These are phyloP conservation scores for Lodderomyces theae DNA, from an alignment of 1,139 yeast genomes.

Conservation along the genomic window DNA sequence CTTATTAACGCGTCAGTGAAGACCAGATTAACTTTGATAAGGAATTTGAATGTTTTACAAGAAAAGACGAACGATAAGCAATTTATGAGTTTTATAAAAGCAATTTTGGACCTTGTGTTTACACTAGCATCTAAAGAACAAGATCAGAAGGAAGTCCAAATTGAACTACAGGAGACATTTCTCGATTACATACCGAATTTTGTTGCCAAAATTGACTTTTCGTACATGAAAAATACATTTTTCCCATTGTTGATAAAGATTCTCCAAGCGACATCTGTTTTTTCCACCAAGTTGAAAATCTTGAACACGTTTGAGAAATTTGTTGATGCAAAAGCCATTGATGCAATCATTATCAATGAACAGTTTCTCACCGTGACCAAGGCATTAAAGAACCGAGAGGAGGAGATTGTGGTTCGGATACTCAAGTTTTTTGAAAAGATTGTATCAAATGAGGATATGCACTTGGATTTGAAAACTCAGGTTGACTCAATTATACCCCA, in stretches of 20 bases:
- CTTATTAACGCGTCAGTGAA: slow-evolving; percentile 34
- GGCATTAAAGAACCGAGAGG: slow-evolving; percentile 74
- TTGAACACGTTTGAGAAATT: slow-evolving; percentile 61
- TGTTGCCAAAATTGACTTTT: slow-evolving; percentile 58
- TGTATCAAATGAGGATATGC: slow-evolving; percentile 36
- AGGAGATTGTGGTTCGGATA: slow-evolving; percentile 58
- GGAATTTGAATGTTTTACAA: slow-evolving; percentile 51
- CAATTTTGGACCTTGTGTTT: slow-evolving; percentile 27
- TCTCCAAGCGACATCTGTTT: slow-evolving; percentile 78
- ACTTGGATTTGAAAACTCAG: slow-evolving; percentile 33
- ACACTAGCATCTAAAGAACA: slow-evolving; percentile 27
- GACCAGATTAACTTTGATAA: slow-evolving; percentile 46
- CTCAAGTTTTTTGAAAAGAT: slow-evolving; percentile 51
- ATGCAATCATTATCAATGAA: slow-evolving; percentile 69
- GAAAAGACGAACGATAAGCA: slow-evolving; percentile 52
- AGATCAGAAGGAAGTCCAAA: slow-evolving; percentile 31
- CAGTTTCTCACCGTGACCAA: slow-evolving; percentile 74
- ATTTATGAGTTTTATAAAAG: slow-evolving; percentile 33
- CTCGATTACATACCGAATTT: slow-evolving; percentile 45
- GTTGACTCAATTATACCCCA: slow-evolving; percentile 41
- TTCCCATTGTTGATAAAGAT: slow-evolving; percentile 71
- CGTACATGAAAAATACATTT: slow-evolving; percentile 67
- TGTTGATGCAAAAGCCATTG: slow-evolving; percentile 59
- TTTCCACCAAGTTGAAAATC: slow-evolving; percentile 72
- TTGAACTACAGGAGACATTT: slow-evolving; percentile 55